Conservation (phyloP, 169 alveolate genomes). For the Pseudocohnilembus persalinus region DNA sequence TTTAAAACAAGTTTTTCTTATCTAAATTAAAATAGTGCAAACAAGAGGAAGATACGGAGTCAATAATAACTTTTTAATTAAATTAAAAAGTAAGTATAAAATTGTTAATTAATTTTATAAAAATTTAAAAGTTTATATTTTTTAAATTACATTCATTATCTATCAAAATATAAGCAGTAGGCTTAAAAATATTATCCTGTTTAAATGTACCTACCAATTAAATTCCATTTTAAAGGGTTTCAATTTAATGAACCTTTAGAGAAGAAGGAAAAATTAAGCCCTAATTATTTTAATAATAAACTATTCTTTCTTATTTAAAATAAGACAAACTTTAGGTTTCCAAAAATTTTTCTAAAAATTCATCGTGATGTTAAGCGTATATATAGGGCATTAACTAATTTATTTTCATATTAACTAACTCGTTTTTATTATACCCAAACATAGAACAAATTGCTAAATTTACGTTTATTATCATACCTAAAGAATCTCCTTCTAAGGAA, state of each 20-base stretch:
- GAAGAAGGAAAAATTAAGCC: slow-evolving; percentile 20
- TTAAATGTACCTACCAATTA: slow-evolving; percentile 25
- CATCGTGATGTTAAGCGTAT: slow-evolving; percentile 56
- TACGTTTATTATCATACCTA: slow-evolving; percentile 51
- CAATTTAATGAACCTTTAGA: slow-evolving; percentile 22
- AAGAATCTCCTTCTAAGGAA: slow-evolving; percentile 57
- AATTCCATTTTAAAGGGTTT: slow-evolving; percentile 26
- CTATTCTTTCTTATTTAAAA: slow-evolving; percentile 33
- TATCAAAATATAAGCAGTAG: slow-evolving; percentile 17
- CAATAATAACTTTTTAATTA: neutral
- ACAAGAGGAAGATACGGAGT: slow-evolving; percentile 10
- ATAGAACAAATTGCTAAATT: slow-evolving; percentile 47
- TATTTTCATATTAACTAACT: slow-evolving; percentile 53
- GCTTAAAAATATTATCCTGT: slow-evolving; percentile 21
- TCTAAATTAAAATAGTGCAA: neutral
- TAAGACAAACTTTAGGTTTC: slow-evolving; percentile 51
- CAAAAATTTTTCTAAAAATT: slow-evolving; percentile 51
- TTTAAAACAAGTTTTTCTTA: neutral
- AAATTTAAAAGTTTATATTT: too few relatives aligned
- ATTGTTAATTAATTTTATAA: too few relatives aligned
- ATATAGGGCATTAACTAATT: slow-evolving; percentile 64
- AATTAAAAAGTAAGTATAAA: too few relatives aligned
- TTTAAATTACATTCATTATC: neutral
- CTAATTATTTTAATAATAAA: slow-evolving; percentile 12
- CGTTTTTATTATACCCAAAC: slow-evolving; percentile 56